Evolutionary conservation across 495 filamentous ascomycete genomes (phyloP), one percentile per base, ranked within the genome.

Genomic region (Xylaria scruposa): DNA sequence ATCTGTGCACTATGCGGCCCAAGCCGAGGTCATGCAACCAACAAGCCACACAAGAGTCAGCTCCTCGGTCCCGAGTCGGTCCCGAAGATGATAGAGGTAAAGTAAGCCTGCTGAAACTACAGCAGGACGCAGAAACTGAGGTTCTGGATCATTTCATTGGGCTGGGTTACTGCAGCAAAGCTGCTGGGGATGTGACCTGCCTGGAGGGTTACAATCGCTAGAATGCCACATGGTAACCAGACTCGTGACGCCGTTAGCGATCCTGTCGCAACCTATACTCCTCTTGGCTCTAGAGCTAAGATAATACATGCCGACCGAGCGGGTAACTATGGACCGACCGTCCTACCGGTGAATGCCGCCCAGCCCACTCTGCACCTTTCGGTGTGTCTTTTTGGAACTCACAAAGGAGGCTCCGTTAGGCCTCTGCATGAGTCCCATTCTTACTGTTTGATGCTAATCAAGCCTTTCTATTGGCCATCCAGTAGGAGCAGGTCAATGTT

Each of bases 21-120:
- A 19, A 19, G 49, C 49, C n/a, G 47, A 44, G 65, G 6, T 19
- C 21, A 47, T 26, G 33, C 26, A 13, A 15, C 29, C 29, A 21
- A 51, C 33, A 38, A 67, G 46, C 64, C 31, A 40, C 64, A 31
- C 13, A 40, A 24, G 33, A 26, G 64, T 26, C 15, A 65, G 49
- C 62, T 29, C 26, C 44, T 70, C 68, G 68, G 68, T 70, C 68
- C 68, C 68, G 68, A 63, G n/a, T 40, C 68, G 68, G 68, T 70
- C 58, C 68, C 68, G 68, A 70, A 19, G 40, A 54, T 31, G 31
- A 21, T 4, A 1, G 9, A 38, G 24, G n/a, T 13, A 13, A 33
- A 53, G 19, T 42, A 24, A 47, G 40, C 60, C 38, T 46, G 38
- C 33, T n/a, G 38, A 47, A 29, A 29, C 24, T 33, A 29, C 42